Evolutionary conservation across 306 rosid species (phyloP), one percentile per base, ranked within the genome.

Genomic region (Pterocarpus santalinus): DNA sequence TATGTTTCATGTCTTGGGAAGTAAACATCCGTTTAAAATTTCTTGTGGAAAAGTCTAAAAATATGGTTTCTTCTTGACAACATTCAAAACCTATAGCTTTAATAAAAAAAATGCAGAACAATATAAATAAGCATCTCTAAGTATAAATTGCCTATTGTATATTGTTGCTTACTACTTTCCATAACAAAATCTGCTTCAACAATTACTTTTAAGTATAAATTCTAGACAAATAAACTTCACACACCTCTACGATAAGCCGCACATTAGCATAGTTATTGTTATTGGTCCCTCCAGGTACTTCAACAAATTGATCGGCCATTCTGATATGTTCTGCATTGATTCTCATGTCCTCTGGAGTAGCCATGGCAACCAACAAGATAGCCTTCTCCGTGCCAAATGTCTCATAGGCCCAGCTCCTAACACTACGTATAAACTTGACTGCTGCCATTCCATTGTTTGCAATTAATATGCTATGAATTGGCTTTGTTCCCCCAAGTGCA

Each of bases 361-460:
- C 99, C 99, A 96, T 96, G 87, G 99, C 98, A 49, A 96, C 99
- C 91, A 96, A 88, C 84, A 92, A 86, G 85, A 96, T 90, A 58
- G 98, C 97, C 86, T 93, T 96, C 88, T 96, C 99, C 0, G 97
- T 83, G 76, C 99, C 98, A 84, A 96, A 90, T 56, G 98, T 86
- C 87, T 96, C 99, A 63, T 93, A 93, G 51, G 99, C 97, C 99
- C 99, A 96, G 53, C 91, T 88, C 87, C 99, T 88, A 73, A 93
- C 91, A 80, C 99, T 93, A 32, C 99, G 97, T 34, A 96, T 96
- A 82, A 96, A 96, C 82, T 96, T 96, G 71, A 96, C 99, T 1
- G 99, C 99, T 5, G 99, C 99, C 99, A 96, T 96, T 85, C 99
- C 99, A 92, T 96, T 96, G 90, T 96, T 96, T 46, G 99, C 94